Evolutionary conservation across 495 filamentous ascomycete species (phyloP).

Genomic region (Letharia lupina): DNA sequence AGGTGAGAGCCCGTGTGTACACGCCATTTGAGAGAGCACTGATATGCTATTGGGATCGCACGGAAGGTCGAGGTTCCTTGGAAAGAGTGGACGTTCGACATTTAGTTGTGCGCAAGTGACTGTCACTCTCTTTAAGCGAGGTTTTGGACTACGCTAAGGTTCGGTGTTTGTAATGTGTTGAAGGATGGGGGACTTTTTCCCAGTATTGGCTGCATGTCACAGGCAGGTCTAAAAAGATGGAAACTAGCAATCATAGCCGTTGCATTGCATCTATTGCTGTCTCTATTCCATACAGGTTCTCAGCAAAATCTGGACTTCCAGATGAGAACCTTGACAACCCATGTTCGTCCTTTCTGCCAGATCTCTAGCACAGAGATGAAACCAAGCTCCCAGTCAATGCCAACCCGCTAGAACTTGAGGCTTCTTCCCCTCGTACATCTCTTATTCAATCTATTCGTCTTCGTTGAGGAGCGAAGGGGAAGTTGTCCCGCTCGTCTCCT

Average conservation of each 20-base stretch:
- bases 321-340: not conserved
- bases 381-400: not conserved
- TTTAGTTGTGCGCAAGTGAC: not conserved
- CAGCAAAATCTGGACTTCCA: not conserved
- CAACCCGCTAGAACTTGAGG: no score
- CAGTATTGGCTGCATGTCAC: not conserved
- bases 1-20: not conserved
- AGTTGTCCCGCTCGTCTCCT: no score
- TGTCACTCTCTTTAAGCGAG: not conserved
- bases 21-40: not conserved
- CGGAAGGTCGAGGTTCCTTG: not conserved
- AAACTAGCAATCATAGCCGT: not conserved
- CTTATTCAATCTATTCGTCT: no score
- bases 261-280: not conserved
- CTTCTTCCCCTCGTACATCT: not conserved
- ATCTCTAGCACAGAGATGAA: not conserved
- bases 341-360: not conserved
- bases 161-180: not conserved
- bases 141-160: not conserved
- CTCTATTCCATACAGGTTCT: not conserved
- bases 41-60: not conserved
- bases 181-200: not conserved
- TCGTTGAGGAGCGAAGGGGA: no score
- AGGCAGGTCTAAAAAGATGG: not conserved
- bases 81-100: not conserved